phyloP scores from a whole-genome alignment of 805 yeast species.

The Kodamaea lidongshanica region DNA sequence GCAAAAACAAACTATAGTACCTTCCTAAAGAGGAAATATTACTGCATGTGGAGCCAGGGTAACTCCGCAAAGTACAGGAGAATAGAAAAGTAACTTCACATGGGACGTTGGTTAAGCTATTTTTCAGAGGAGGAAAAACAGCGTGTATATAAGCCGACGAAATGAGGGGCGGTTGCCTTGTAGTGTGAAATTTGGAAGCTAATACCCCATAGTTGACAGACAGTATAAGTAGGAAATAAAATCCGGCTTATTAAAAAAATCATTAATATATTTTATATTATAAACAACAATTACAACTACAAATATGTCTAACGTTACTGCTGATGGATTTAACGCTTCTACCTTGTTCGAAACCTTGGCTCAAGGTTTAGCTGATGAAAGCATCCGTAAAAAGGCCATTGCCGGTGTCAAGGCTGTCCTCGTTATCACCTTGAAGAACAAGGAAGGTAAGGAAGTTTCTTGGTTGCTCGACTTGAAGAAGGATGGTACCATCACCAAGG shows the following conservation, averaged over 20 bases:
- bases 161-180: conserved; percentile 5
- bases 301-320: conserved; percentile 22
- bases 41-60: too few species aligned
- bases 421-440: conserved; percentile 61
- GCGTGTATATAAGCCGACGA: background rate
- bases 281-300: conserved; percentile 2
- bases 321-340: conserved; percentile 40
- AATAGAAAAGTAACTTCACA: too few species aligned
- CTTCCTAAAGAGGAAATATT: too few species aligned
- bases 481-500: conserved; percentile 41
- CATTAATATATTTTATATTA: background rate
- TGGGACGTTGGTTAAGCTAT: too few species aligned
- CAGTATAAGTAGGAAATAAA: conserved; percentile 6
- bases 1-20: too few species aligned
- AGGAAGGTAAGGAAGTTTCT: conserved; percentile 49
- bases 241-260: conserved; percentile 2
- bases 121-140: too few species aligned
- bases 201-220: conserved; percentile 8
- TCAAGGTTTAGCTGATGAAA: conserved; percentile 33
- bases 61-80: too few species aligned
- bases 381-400: conserved; percentile 33
- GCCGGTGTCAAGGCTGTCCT: conserved; percentile 54
- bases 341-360: conserved; percentile 34
- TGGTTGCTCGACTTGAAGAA: conserved; percentile 68
- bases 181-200: conserved; percentile 6